Evolutionary conservation across 1,139 yeast genomes (phyloP).

Genomic region (Arxiozyma bovina): DNA sequence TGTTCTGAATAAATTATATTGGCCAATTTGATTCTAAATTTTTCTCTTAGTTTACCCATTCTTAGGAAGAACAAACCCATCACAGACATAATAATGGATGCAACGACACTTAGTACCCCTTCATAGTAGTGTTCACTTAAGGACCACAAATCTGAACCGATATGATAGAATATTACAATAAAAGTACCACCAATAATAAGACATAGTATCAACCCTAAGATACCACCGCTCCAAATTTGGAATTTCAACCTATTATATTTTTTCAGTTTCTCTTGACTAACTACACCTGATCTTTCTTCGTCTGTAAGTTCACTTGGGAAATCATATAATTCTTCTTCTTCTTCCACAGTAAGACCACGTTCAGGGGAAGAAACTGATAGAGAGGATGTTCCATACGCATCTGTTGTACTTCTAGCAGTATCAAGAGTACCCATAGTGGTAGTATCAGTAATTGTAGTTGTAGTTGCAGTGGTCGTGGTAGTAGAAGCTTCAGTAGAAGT

Average conservation of each 20-base stretch:
- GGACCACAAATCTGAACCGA: conserved; percentile 79
- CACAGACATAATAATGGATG: conserved; percentile 69
- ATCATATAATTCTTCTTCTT: conserved; percentile 24
- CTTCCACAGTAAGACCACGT: conserved; percentile 13
- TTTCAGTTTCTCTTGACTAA: conserved; percentile 12
- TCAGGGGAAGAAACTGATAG: neutral
- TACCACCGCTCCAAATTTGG: conserved; percentile 79
- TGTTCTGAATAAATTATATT: conserved; percentile 46
- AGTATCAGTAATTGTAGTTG: neutral
- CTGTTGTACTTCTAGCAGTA: neutral
- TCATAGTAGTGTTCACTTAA: conserved; percentile 88
- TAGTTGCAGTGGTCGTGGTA: neutral
- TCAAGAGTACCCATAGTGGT: neutral
- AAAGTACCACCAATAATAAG: conserved; percentile 73
- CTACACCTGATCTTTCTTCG: conserved; percentile 3
- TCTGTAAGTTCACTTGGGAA: conserved; percentile 5
- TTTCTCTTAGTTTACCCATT: conserved; percentile 81
- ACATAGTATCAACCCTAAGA: conserved; percentile 64
- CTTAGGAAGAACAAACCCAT: conserved; percentile 94
- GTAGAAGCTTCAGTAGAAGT: neutral
- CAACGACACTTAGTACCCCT: conserved; percentile 76
- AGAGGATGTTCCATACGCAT: neutral
- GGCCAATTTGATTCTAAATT: conserved; percentile 87
- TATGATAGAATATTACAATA: conserved; percentile 72
- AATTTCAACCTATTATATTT: conserved; percentile 52